Percentiles rank a stretch among this genome's conserved stretches.
phyloP scores from a whole-genome alignment of 192 early-diverging fungal genomes.

The Obelidium mucronatum region DNA sequence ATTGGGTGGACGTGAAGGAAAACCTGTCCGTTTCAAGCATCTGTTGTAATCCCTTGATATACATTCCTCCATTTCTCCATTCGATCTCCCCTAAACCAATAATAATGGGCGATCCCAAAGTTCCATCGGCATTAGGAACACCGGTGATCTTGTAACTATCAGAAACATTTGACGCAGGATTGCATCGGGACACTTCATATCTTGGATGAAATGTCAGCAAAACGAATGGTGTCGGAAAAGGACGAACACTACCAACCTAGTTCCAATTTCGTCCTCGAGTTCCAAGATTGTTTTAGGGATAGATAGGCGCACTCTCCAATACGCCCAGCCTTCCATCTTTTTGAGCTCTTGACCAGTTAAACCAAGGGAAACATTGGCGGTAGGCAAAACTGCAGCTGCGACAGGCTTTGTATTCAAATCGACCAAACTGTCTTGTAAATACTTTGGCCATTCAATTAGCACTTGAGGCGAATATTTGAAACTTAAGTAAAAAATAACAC shows the following conservation, averaged over 20 bases:
- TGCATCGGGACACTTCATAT: constrained; percentile 27
- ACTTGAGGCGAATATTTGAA: constrained; percentile 63
- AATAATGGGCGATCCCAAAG: neutral
- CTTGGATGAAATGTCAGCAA: neutral
- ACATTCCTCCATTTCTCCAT: constrained; percentile 19
- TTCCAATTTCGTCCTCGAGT: constrained; percentile 24
- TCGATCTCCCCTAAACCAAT: constrained; percentile 17
- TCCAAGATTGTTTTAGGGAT: constrained; percentile 24
- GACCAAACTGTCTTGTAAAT: constrained; percentile 36
- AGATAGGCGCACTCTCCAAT: constrained; percentile 38
- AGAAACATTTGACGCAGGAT: neutral
- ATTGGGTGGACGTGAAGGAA: too few relatives aligned
- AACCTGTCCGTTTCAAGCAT: constrained; percentile 24
- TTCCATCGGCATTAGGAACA: neutral
- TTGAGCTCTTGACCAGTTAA: constrained; percentile 28
- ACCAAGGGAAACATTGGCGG: neutral
- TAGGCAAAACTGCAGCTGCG: neutral
- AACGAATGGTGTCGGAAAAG: neutral
- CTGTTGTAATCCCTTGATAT: constrained; percentile 17
- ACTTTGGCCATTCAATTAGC: constrained; percentile 55
- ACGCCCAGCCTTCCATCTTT: constrained; percentile 40
- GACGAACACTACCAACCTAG: constrained; percentile 2
- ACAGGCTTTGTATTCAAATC: constrained; percentile 15
- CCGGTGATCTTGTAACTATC: constrained; percentile 23
- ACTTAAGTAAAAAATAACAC: too few relatives aligned